Conservation (phyloP, 2,329 filamentous ascomycete genomes). For the Monosporascus sp. region DNA sequence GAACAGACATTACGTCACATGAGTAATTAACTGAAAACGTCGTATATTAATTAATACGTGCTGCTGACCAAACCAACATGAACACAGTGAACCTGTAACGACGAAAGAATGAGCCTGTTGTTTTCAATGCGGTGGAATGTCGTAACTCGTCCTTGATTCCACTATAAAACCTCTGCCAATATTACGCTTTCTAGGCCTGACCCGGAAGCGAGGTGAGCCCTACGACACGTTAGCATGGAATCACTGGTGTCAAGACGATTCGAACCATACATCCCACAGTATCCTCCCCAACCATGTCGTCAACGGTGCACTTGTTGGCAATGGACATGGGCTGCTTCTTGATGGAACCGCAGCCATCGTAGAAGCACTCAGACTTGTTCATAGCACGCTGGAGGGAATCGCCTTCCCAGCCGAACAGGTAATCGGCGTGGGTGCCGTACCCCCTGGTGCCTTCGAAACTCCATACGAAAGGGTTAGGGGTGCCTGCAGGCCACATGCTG, state of each 20-base stretch:
- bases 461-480: constrained; percentile 27
- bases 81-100: not conserved
- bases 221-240: constrained; percentile 9
- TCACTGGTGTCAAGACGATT: not conserved
- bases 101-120: not conserved
- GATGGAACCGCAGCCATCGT: constrained; percentile 28
- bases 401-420: constrained; percentile 30
- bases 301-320: constrained; percentile 26
- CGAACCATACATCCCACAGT: constrained; percentile 27
- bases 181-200: constrained; percentile 9
- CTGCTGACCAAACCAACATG: not conserved
- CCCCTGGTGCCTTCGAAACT: constrained; percentile 28
- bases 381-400: constrained; percentile 29
- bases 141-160: not conserved
- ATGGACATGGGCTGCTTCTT: constrained; percentile 25
- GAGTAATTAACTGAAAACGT: no score
- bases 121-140: not conserved
- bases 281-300: constrained; percentile 24
- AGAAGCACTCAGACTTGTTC: constrained; percentile 37
- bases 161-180: not conserved
- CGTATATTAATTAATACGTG: no score
- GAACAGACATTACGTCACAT: no score
- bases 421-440: constrained; percentile 32
- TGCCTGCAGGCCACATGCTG: constrained; percentile 30
- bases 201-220: constrained; percentile 19